Evolutionary conservation across 2,329 filamentous ascomycete species (phyloP).

Genomic region (Sporothrix brasiliensis): DNA sequence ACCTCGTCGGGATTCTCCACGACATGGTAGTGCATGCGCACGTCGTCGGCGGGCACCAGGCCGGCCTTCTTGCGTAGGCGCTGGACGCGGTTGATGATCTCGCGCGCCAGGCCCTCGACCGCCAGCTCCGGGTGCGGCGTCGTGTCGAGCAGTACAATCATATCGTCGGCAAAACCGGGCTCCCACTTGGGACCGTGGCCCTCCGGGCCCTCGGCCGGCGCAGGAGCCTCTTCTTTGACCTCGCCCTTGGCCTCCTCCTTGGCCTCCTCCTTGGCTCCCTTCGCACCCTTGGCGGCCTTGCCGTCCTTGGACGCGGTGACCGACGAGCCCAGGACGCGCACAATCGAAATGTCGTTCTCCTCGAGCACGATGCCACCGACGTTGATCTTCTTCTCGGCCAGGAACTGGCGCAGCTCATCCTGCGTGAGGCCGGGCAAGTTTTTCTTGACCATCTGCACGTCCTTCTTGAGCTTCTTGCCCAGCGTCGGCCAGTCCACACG

Average conservation of each 20-base stretch:
- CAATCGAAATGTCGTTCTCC: slow-evolving; percentile 80
- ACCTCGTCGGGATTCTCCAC: slow-evolving; percentile 76
- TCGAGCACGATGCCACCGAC: slow-evolving; percentile 86
- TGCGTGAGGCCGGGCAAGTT: slow-evolving; percentile 77
- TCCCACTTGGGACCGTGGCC: slow-evolving; percentile 34
- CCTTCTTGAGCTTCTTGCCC: slow-evolving; percentile 97
- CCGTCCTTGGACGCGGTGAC: slow-evolving; percentile 44
- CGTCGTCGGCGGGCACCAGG: slow-evolving; percentile 86
- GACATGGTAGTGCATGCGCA: slow-evolving; percentile 90
- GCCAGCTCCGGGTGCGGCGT: slow-evolving; percentile 80
- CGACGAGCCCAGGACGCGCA: slow-evolving; percentile 74
- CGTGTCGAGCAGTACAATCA: slow-evolving; percentile 82
- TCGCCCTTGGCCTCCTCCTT: slow-evolving; percentile 5
- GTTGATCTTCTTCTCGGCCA: slow-evolving; percentile 70
- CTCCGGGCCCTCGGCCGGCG: neutral
- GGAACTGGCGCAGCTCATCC: slow-evolving; percentile 78
- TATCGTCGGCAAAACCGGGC: slow-evolving; percentile 54
- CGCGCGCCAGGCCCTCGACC: slow-evolving; percentile 84
- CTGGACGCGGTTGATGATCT: slow-evolving; percentile 93
- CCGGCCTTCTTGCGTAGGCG: slow-evolving; percentile 91
- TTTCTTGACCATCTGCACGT: slow-evolving; percentile 88
- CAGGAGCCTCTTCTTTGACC: slow-evolving; percentile 1
- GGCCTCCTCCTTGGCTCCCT: neutral
- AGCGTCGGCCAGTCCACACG: slow-evolving; percentile 90
- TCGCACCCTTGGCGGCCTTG: slow-evolving; percentile 68